A percentile compares a stretch with the other conserved stretches of the same genome.
These are phyloP conservation scores for Trichoderma cornu-damae DNA, from an alignment of 2,329 filamentous ascomycete genomes.

Conservation along the genomic window DNA sequence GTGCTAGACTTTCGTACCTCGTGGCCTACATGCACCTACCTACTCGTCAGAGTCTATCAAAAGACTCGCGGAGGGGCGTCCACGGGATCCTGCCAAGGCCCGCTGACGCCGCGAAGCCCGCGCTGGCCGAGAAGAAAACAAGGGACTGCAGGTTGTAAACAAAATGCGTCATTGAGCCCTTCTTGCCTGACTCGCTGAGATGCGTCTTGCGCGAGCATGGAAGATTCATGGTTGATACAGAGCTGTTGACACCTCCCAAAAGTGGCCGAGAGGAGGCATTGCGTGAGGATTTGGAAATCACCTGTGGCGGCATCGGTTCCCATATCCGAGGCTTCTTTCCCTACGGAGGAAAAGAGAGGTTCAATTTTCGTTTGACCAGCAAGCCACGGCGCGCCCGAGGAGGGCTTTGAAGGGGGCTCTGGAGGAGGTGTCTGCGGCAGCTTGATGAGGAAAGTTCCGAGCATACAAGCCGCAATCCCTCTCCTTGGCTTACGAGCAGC, in stretches of 20 bases:
- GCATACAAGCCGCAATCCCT: neutral
- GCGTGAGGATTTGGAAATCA: neutral
- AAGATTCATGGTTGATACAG: neutral
- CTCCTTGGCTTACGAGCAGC: neutral
- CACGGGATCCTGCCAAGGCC: neutral
- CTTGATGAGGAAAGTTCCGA: neutral
- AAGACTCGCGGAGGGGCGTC: neutral
- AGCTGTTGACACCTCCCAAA: neutral
- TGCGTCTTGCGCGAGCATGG: neutral
- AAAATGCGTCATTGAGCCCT: conserved; percentile 6
- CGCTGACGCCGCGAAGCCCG: neutral
- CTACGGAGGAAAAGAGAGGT: too few relatives aligned
- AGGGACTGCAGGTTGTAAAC: neutral
- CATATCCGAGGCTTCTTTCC: neutral
- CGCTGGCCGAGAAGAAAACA: neutral
- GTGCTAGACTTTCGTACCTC: neutral
- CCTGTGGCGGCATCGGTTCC: neutral
- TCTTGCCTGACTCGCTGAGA: conserved; percentile 8
- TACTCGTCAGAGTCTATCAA: neutral
- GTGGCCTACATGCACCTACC: too few relatives aligned
- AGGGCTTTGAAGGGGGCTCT: neutral
- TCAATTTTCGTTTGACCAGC: neutral
- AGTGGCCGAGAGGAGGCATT: neutral
- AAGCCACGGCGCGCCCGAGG: neutral
- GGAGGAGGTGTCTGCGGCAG: neutral